Evolutionary conservation across 140 eudicot species (phyloP), one percentile per base, ranked within the genome.

Genomic region (Cichorium intybus): DNA sequence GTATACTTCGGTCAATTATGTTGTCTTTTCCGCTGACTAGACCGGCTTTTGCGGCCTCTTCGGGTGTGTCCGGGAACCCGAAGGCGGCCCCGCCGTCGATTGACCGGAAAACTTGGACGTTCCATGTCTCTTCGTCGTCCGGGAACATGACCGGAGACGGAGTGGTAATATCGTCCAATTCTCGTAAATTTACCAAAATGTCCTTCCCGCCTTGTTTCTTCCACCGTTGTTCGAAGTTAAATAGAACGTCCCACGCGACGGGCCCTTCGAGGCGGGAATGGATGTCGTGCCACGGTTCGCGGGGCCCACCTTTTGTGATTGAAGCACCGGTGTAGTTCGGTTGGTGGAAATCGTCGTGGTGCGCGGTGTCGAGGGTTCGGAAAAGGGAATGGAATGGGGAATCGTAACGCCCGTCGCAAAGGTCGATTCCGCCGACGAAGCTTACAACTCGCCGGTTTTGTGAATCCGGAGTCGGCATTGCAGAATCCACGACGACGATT

Each of bases 201-300:
- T 89, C 86, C 62, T 89, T 85, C 66, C 91, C 95, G 6, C 97
- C 97, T 69, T 89, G 95, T 58, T 89, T 85, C 64, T 52, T 85
- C 97, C 97, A 89, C 53, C 97, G 62, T 68, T 89, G 97, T 79
- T 89, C 97, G 28, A 89, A 89, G 23, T 89, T 89, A 65, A 69
- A 89, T 15, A 89, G 47, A n/a, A 89, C 97, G 27, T 89, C 97
- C 97, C 97, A 89, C 12, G 95, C 97, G 31, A 89, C 80, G 0
- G 90, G 88, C 18, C 97, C 95, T 62, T 85, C 95, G 1, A 89
- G 82, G 11, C 78, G 80, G 39, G 86, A 75, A 59, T 89, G 97
- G 27, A 89, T 89, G 53, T 89, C 97, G 16, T 89, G 97, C 97
- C 97, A 89, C 5, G 97, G 97, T 76, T 89, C 97, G 16, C 97